Conservation (phyloP, 257 asterid species). For the Paraleonurus japonicus region DNA sequence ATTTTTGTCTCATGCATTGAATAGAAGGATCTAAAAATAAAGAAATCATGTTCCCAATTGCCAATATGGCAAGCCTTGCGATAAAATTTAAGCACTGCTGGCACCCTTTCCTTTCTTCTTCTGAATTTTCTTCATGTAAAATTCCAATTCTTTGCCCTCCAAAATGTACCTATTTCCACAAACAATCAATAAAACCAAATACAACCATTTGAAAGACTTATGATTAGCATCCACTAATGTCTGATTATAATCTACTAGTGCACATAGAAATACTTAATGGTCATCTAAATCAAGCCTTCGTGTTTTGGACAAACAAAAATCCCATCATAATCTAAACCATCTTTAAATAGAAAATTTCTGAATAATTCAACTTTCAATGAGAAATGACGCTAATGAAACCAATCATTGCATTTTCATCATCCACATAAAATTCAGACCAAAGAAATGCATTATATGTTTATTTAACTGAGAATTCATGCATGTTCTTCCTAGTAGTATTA, state of each 20-base stretch:
- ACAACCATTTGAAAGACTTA: not conserved
- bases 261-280: not conserved
- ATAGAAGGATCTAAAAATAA: conserved; percentile 2
- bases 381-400: not conserved
- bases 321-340: not conserved
- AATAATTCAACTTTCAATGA: not conserved
- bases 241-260: not conserved
- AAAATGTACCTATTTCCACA: conserved; percentile 40
- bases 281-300: not conserved
- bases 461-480: not conserved
- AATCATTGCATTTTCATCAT: not conserved
- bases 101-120: conserved; percentile 64
- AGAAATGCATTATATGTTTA: not conserved
- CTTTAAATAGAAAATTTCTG: no score
- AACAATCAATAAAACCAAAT: not conserved
- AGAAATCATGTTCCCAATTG: not conserved
- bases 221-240: not conserved
- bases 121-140: conserved; percentile 57
- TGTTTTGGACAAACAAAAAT: not conserved
- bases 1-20: conserved; percentile 14
- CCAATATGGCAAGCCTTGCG: not conserved
- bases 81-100: conserved; percentile 33
- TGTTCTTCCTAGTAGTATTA: not conserved
- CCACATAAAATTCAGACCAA: not conserved
- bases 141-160: conserved; percentile 63